Conservation (phyloP, 164 flowering plant species). For the Aristolochia californica region DNA sequence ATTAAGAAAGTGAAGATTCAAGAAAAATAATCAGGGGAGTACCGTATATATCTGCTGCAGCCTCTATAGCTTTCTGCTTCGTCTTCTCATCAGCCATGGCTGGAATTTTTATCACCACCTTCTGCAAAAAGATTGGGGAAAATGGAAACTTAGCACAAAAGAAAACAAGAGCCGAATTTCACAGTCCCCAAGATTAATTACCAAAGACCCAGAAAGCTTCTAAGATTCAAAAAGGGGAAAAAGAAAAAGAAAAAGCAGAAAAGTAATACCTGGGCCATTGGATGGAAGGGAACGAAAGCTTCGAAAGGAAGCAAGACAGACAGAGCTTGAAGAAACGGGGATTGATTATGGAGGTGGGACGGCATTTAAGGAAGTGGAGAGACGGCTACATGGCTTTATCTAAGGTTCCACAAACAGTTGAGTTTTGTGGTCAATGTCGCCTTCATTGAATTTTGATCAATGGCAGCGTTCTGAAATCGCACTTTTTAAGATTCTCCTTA, state of each 20-base stretch:
- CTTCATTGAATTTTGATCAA: no score
- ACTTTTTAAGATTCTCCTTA: no score
- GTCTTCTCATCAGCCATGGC: slow-evolving; percentile 91
- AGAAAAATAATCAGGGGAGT: not conserved
- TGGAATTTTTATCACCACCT: slow-evolving; percentile 69
- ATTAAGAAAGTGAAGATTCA: not conserved
- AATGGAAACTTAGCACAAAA: not conserved
- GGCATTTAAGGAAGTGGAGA: not conserved
- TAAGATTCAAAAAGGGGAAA: not conserved
- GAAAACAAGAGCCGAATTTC: no score
- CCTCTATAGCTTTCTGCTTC: slow-evolving; percentile 88
- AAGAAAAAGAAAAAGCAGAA: not conserved
- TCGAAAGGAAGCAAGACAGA: not conserved
- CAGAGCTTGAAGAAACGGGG: not conserved
- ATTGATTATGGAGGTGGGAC: not conserved
- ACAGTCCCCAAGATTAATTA: not conserved
- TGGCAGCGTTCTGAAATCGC: no score
- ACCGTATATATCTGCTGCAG: slow-evolving; percentile 88
- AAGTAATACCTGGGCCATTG: slow-evolving; percentile 11
- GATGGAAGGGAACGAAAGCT: not conserved
- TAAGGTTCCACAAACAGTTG: no score
- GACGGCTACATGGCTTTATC: not conserved
- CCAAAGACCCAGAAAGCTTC: not conserved
- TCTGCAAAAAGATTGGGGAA: slow-evolving; percentile 30
- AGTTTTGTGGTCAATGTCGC: no score